Percentiles rank a stretch among this genome's conserved stretches.
Conservation (phyloP, 331 rosid genomes). For the Telfairia occidentalis region DNA sequence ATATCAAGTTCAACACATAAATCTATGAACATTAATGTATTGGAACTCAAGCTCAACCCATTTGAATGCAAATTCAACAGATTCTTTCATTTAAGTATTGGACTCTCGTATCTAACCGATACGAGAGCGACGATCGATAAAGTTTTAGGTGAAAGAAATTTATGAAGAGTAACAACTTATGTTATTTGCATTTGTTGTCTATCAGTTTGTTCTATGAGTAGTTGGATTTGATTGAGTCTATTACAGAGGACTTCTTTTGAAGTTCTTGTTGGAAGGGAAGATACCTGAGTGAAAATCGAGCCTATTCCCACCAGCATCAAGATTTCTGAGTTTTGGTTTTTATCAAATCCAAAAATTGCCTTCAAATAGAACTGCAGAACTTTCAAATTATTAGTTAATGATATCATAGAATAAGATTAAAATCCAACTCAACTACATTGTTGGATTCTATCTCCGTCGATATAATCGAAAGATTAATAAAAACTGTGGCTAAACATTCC, state of each 20-base stretch:
- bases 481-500: not conserved
- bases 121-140: not conserved
- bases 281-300: conserved; percentile 72
- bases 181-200: not conserved
- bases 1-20: no score
- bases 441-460: not conserved
- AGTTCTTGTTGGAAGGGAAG: not conserved
- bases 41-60: no score
- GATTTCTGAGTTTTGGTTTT: conserved; percentile 67
- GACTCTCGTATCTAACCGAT: not conserved
- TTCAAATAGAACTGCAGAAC: conserved; percentile 67
- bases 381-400: not conserved
- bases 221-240: not conserved
- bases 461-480: no score
- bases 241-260: not conserved
- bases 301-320: conserved; percentile 59
- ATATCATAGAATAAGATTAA: not conserved
- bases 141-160: not conserved
- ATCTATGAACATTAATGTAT: no score
- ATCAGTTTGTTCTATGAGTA: not conserved
- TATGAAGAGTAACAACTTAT: not conserved
- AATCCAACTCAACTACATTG: not conserved
- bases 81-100: not conserved
- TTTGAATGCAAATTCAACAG: no score
- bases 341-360: conserved; percentile 60